Base-by-base conservation (phyloP, 495 filamentous ascomycete genomes). In the Apiosordaria backusii region DNA sequence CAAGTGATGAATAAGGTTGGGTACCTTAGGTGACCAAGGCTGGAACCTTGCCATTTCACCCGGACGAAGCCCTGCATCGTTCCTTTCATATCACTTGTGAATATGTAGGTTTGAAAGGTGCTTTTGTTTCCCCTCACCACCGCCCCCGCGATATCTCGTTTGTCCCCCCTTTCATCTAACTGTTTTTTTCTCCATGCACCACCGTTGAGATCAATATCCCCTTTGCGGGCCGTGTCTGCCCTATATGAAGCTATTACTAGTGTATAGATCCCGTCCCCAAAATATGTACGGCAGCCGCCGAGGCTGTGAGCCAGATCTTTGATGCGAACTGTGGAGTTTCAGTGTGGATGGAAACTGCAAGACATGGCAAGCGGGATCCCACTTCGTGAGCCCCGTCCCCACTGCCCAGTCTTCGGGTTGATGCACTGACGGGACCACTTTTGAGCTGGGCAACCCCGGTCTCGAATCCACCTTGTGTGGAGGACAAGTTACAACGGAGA, bases 361-460 rank as follows among this genome's bases (percentile, higher is more conserved):
- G 29, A 35, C 29, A n/a, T n/a, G n/a, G n/a, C n/a, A 35, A 54
- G 52, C 52, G 52, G 52, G 52, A 22, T 54, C 29, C 29, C 29
- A 35, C 29, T 6, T 35, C 29, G 29, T 6, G 10, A n/a, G n/a
- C n/a, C n/a, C 29, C 29, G 29, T 35, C 29, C 0, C 29, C 29
- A 54, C 18, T 54, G 7, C 16, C 21, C 18, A 22, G 25, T 40
- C 57, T 50, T 50, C 25, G 7, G 40, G 61, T 59, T 60, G 53
- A 64, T 67, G 65, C 61, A 67, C 60, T 57, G 61, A 25, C n/a
- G n/a, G n/a, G n/a, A n/a, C 65, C 65, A 59, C 54, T 40, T 24
- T 50, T 50, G 63, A 24, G n/a, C 63, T 57, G 63, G 60, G 54
- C 22, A 24, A 25, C 52, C 65, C 61, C 26, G 53, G 29, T 40